A percentile compares a stretch with the other conserved stretches of the same genome.
phyloP scores from a whole-genome alignment of 2,329 filamentous ascomycete genomes.

The Paraphoma chrysanthemicola region DNA sequence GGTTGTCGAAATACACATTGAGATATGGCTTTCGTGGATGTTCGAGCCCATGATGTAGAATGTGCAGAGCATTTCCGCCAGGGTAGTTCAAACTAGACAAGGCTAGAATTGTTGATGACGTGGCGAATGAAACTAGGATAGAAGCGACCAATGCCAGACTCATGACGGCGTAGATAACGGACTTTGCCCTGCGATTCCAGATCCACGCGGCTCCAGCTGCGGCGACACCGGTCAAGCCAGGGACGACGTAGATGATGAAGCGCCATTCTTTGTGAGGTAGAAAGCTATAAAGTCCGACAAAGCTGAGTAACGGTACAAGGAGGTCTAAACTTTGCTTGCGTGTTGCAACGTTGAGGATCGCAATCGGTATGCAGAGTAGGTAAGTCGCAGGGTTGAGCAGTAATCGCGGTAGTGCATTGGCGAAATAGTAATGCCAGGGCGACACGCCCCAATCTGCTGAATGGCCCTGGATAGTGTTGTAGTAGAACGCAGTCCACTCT shows the following conservation, averaged over 20 bases:
- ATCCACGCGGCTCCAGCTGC: constrained; percentile 72
- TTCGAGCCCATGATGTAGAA: constrained; percentile 45
- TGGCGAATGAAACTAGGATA: constrained; percentile 64
- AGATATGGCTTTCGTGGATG: constrained; percentile 22
- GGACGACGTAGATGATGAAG: constrained; percentile 89
- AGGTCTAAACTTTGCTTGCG: constrained; percentile 57
- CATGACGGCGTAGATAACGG: constrained; percentile 60
- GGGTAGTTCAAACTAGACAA: constrained; percentile 93
- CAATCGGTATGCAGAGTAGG: constrained; percentile 57
- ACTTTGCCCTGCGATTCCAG: constrained; percentile 70
- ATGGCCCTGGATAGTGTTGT: constrained; percentile 85
- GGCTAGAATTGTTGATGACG: constrained; percentile 72
- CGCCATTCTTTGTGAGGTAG: constrained; percentile 96
- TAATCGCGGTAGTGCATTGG: constrained; percentile 79
- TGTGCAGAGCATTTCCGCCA: constrained; percentile 76
- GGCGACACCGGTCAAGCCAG: constrained; percentile 78
- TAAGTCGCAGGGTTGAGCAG: constrained; percentile 78
- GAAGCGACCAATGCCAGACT: constrained; percentile 66
- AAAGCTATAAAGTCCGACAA: constrained; percentile 80
- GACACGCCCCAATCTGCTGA: constrained; percentile 88
- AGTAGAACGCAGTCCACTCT: constrained; percentile 87
- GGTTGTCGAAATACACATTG: constrained; percentile 64
- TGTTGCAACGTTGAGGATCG: constrained; percentile 57
- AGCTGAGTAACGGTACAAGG: constrained; percentile 72
- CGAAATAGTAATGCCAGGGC: constrained; percentile 87